Evolutionary conservation across 768 basidiomycete species (phyloP).

Genomic region (Phlegmacium glaucopus): DNA sequence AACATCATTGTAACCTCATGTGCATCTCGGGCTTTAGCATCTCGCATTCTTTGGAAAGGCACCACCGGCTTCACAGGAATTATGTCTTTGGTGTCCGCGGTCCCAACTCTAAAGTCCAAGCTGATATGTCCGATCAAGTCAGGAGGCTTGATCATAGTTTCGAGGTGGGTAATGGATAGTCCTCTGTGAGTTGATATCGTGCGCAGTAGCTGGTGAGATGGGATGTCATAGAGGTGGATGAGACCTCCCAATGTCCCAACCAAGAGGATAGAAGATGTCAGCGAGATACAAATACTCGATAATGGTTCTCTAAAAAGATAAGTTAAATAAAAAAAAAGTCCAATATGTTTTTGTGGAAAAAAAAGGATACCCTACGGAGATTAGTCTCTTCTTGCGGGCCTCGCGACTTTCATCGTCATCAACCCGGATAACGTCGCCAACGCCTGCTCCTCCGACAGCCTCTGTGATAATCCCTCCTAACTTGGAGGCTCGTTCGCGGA

Average conservation of each 20-base stretch:
- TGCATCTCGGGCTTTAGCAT: conserved; percentile 58
- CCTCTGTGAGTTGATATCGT: conserved; percentile 73
- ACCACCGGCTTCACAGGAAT: conserved; percentile 65
- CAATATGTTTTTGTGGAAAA: not conserved
- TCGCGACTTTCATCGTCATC: conserved; percentile 49
- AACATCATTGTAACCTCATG: conserved; percentile 71
- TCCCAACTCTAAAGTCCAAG: conserved; percentile 41
- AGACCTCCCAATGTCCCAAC: conserved; percentile 73
- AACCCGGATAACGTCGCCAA: conserved; percentile 68
- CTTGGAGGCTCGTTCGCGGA: conserved; percentile 56
- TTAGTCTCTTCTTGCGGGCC: conserved; percentile 53
- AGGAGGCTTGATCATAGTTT: conserved; percentile 79
- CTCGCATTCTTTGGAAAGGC: conserved; percentile 72
- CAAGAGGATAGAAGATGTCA: conserved; percentile 76
- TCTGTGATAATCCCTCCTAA: conserved; percentile 51
- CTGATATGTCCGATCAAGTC: conserved; percentile 83
- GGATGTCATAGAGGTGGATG: conserved; percentile 81
- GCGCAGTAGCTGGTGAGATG: conserved; percentile 87
- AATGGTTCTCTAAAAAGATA: conserved; percentile 61
- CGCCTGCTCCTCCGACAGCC: conserved; percentile 73
- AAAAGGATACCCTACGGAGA: conserved; percentile 59
- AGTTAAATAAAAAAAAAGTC: not conserved
- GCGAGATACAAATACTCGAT: conserved; percentile 69
- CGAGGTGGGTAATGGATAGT: conserved; percentile 65
- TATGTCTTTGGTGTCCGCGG: conserved; percentile 46